Base-by-base conservation (phyloP, 352 stramenopile species). In the Albugo candida region DNA sequence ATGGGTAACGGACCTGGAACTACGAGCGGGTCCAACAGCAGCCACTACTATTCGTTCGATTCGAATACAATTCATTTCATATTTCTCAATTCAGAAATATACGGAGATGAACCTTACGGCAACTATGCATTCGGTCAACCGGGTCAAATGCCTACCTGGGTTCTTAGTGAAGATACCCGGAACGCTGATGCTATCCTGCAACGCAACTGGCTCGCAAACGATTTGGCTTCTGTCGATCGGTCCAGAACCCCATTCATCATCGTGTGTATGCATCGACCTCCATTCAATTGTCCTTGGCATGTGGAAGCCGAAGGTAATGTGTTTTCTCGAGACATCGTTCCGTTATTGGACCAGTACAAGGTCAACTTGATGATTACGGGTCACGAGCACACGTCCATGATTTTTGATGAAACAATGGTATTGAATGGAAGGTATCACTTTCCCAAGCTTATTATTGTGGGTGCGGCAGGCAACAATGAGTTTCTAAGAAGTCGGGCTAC, bases 21-120 rank as follows among this genome's bases (percentile, higher is more conserved):
- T 34, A 56, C 53, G 13, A 83, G 71, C 36, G 69, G 74, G 13
- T 84, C 74, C 37, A 47, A 56, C 11, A 83, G 70, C 18, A 81
- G 76, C 47, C 65, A 82, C 31, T 87, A 83, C 40, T 87, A 74
- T 58, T 82, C 70, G 53, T 87, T 83, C 19, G 61, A 60, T n/a
- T 63, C 67, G 1, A 69, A 70, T 0, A 53, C 65, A 13, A 54
- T 84, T 12, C 74, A 87, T 42, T 87, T 87, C 46, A 70, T 70
- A 11, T 68, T 87, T 43, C 67, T 87, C 55, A 80, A 84, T 58
- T 82, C 74, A 1, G 74, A 87, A 50, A 51, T 84, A 4, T 86
- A 86, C 49, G 70, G 74, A 3, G 62, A 83, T 41, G 70, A 83
- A 34, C 57, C 69, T 2, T 86, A 63, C 41, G 56, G 1, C 55